Evolutionary conservation across 2,329 filamentous ascomycete genomes (phyloP), one percentile per base, ranked within the genome.

Genomic region (Pyricularia sp.): DNA sequence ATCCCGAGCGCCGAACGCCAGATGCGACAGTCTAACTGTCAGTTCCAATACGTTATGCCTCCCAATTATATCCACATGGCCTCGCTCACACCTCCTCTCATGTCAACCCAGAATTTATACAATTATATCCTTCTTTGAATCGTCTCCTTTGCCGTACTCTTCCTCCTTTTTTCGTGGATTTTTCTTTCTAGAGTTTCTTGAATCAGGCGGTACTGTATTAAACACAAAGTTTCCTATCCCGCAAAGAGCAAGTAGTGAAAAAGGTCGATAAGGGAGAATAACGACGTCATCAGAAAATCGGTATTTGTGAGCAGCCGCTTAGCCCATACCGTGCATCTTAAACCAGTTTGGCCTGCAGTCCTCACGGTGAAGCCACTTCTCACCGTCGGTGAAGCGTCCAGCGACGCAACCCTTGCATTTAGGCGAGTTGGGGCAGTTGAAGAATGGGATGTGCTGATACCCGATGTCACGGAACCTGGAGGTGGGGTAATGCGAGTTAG

Each of bases 301-400:
- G 14, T 14, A 25, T 36, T 36, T 36, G 31, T 71, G 82, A 31
- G n/a, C n/a, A 36, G 20, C 11, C 14, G 7, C 3, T 58, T 79
- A 96, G 75, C 88, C 89, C 84, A 91, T 92, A 68, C 94, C 92
- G 25, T 91, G 92, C 76, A 92, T 95, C 81, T 97, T 97, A 85
- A 99, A 98, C 92, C 95, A 99, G 77, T 94, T 94, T 23, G 94
- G 92, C 71, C 95, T 86, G 80, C 95, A 99, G 79, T 99, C 95
- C 78, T 99, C 95, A 76, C 90, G 90, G 74, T 93, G 87, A 64
- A 99, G 82, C 84, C 89, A 97, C 33, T 88, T 82, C 75, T 93
- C 94, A 71, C 95, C 95, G 72, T 96, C 93, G 30, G 93, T 97
- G 75, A 97, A 91, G 70, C 91, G 88, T 66, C 94, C 95, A 0